A percentile compares a stretch with the other conserved stretches of the same genome.
phyloP scores from a whole-genome alignment of 495 filamentous ascomycete genomes.

The Friedmanniomyces endolithicus region DNA sequence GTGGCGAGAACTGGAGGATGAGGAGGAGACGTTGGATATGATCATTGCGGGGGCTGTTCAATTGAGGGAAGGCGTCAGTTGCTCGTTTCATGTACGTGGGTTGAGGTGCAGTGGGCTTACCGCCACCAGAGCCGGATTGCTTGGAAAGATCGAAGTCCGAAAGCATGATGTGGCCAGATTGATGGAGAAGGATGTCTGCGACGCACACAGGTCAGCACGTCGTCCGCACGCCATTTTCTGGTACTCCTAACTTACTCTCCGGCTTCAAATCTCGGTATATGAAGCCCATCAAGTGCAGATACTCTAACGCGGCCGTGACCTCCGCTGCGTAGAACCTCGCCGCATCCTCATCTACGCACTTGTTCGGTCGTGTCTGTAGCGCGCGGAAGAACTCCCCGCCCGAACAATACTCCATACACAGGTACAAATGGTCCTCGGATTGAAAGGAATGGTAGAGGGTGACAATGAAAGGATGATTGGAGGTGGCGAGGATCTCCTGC shows the following conservation, averaged over 20 bases:
- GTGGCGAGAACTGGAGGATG: slow-evolving; percentile 19
- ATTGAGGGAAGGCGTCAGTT: too few relatives aligned
- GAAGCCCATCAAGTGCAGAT: slow-evolving; percentile 97
- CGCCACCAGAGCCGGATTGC: slow-evolving; percentile 90
- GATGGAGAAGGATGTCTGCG: slow-evolving; percentile 88
- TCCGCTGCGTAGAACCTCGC: slow-evolving; percentile 95
- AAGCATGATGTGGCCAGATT: slow-evolving; percentile 98
- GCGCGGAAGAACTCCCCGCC: slow-evolving; percentile 97
- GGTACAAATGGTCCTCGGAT: slow-evolving; percentile 92
- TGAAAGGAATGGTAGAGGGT: slow-evolving; percentile 98
- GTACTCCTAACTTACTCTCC: slow-evolving; percentile 56
- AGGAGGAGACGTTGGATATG: slow-evolving; percentile 53
- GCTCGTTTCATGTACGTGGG: too few relatives aligned
- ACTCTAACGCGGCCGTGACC: slow-evolving; percentile 94
- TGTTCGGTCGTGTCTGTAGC: slow-evolving; percentile 89
- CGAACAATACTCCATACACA: slow-evolving; percentile 99
- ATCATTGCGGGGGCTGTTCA: slow-evolving; percentile 74
- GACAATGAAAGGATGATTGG: slow-evolving; percentile 98
- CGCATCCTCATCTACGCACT: slow-evolving; percentile 93
- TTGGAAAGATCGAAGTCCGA: slow-evolving; percentile 98
- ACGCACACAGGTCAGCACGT: slow-evolving; percentile 1
- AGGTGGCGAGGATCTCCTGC: slow-evolving; percentile 94
- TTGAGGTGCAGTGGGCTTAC: too few relatives aligned
- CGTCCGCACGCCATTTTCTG: background rate
- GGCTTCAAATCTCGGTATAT: slow-evolving; percentile 97